Conservation (phyloP, 1,284 basidiomycete genomes). For the Irpex sp. region DNA sequence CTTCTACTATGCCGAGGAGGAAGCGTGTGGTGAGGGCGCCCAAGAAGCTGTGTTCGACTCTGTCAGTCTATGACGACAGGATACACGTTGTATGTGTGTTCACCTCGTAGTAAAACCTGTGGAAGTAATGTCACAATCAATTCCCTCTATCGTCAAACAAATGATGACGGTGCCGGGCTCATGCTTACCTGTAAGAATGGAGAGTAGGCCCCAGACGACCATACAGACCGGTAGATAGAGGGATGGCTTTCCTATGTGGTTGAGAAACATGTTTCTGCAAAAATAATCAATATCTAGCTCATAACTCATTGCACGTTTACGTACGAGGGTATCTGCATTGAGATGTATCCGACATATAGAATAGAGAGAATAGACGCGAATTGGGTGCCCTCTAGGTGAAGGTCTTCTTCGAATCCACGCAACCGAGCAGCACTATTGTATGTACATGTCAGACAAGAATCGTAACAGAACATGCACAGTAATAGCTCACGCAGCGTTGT, state of each 20-base stretch:
- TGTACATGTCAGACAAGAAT: neutral
- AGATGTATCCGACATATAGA: conserved; percentile 75
- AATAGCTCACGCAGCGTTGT: conserved; percentile 50
- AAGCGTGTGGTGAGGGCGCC: conserved; percentile 69
- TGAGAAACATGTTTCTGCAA: conserved; percentile 68
- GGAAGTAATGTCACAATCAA: neutral
- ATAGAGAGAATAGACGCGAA: conserved; percentile 73
- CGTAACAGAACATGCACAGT: neutral
- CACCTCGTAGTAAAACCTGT: conserved; percentile 11
- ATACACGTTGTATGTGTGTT: neutral
- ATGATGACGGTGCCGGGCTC: too few relatives aligned
- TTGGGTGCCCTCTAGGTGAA: conserved; percentile 59
- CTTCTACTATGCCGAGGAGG: conserved; percentile 68
- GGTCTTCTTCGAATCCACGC: conserved; percentile 68
- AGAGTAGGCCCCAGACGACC: conserved; percentile 49
- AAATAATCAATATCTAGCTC: neutral
- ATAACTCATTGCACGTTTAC: conserved; percentile 22
- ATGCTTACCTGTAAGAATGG: conserved; percentile 19
- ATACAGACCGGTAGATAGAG: conserved; percentile 72
- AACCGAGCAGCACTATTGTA: conserved; percentile 57
- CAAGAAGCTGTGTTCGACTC: conserved; percentile 44
- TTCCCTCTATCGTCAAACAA: too few relatives aligned
- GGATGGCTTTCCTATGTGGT: conserved; percentile 69
- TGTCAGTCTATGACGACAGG: conserved; percentile 1
- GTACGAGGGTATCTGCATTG: conserved; percentile 79